Evolutionary conservation across 1,284 basidiomycete species (phyloP), one percentile per base, ranked within the genome.

Genomic region (Trametes hirsuta): DNA sequence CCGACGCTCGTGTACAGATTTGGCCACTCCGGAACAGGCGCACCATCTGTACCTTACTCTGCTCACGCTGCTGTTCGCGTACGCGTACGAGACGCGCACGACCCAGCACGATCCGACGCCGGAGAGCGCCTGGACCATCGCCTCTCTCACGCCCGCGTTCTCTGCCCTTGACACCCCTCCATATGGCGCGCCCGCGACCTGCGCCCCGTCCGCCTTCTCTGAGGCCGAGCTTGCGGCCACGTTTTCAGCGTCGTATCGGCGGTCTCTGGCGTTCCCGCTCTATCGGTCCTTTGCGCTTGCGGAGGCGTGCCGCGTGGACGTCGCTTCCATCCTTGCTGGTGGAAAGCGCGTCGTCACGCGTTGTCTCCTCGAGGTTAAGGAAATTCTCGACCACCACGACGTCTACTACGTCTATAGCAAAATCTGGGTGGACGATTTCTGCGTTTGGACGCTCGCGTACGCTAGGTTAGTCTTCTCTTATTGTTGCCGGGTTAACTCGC

Each of bases 381-480:
- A 79, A 48, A 84, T 91, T 51, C 73, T 93, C 59, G 90, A 92
- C 68, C 85, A 84, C 67, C 90, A 92, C 66, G 91, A 91, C 63
- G 87, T 90, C 11, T 93, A 93, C 74, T 92, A 91, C 71, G 79
- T 92, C 24, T 93, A 92, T 72, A 87, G 84, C 72, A 91, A 91
- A 70, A 82, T 93, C 45, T 93, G 91, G 91, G 64, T 92, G 42
- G 87, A 92, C 64, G 91, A 93, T 69, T 87, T 90, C 68, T 90
- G 87, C 66, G 80, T 85, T 15, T 93, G 91, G 91, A 77, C 82
- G 40, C 87, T 90, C 68, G 77, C 81, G 14, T 78, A 79, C 68
- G 84, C 86, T 25, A 84, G 79, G 91, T 87, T 64, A 66, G 79
- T 73, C 8, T 25, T 35, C 55, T 55, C 57, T 35, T 25, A 21